Conservation (phyloP, 306 rosid genomes). For the Mimosa pudica region DNA sequence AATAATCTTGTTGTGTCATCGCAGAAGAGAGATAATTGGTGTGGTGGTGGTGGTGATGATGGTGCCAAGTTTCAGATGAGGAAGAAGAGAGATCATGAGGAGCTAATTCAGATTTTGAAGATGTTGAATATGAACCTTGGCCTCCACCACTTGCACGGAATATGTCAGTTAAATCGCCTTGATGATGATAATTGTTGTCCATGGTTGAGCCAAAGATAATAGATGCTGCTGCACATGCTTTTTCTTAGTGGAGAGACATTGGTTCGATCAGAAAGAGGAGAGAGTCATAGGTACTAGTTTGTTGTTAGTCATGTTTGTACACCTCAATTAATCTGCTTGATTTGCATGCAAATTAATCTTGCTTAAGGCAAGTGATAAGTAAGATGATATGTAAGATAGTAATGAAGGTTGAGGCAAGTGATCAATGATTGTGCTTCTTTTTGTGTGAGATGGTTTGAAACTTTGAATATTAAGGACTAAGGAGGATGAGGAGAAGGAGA, state of each 20-base stretch:
- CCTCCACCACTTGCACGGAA: constrained; percentile 48
- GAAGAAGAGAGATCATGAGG: neutral
- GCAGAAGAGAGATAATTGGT: constrained; percentile 30
- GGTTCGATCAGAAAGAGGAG: neutral
- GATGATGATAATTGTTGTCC: constrained; percentile 68
- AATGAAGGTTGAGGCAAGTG: constrained; percentile 32
- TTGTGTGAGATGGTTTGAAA: constrained; percentile 11
- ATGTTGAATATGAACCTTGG: neutral
- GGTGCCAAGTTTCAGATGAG: constrained; percentile 3
- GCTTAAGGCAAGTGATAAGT: neutral
- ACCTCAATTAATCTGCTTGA: neutral
- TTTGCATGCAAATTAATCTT: neutral
- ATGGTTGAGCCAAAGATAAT: constrained; percentile 34
- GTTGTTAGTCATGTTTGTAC: neutral
- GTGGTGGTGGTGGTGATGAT: constrained; percentile 19
- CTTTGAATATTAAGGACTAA: constrained; percentile 20
- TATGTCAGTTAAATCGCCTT: constrained; percentile 80
- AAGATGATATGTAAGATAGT: neutral
- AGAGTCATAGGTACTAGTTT: neutral
- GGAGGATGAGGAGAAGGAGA: constrained; percentile 23
- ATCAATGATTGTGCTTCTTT: neutral
- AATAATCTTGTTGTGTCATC: constrained; percentile 28
- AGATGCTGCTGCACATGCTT: constrained; percentile 54
- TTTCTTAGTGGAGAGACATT: constrained; percentile 13
- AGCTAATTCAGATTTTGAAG: constrained; percentile 8